Conservation (phyloP, 768 basidiomycete species). For the Symmetrospora coprosmae region DNA sequence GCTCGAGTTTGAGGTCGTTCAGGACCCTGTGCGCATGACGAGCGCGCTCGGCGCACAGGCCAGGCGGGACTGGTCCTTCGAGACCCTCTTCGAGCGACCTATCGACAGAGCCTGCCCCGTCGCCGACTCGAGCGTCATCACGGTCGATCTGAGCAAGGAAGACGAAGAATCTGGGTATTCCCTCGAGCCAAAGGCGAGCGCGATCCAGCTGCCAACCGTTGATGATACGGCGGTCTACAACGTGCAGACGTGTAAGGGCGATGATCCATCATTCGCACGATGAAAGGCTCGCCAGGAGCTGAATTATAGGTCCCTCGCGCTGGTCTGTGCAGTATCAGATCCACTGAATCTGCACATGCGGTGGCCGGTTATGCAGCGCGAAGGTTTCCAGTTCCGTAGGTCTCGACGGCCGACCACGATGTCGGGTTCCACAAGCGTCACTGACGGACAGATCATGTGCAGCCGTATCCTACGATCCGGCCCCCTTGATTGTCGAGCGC, state of each 20-base stretch:
- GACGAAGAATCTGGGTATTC: not conserved
- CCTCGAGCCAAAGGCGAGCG: constrained; percentile 4
- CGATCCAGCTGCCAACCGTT: not conserved
- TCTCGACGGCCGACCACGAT: not conserved
- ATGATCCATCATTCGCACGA: too few species aligned
- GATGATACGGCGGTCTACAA: not conserved
- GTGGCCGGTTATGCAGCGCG: constrained; percentile 24
- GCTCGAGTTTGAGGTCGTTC: constrained; percentile 59
- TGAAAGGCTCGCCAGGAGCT: too few species aligned
- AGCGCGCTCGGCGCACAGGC: constrained; percentile 37
- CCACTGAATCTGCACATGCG: constrained; percentile 14
- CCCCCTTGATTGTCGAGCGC: constrained; percentile 52
- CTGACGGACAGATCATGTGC: not conserved
- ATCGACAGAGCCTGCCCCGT: constrained; percentile 58
- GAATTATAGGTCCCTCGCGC: too few species aligned
- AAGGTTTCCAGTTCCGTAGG: constrained; percentile 28
- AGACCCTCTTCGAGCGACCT: constrained; percentile 51
- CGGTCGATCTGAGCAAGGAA: not conserved
- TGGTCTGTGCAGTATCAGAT: not conserved
- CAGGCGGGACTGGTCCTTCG: constrained; percentile 66
- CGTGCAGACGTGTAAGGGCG: not conserved
- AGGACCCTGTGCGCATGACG: constrained; percentile 49
- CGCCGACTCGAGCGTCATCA: constrained; percentile 37
- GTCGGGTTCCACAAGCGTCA: accelerated
- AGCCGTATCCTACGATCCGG: constrained; percentile 34